A percentile compares a stretch with the other conserved stretches of the same genome.
Evolutionary conservation across 78 protist genomes (phyloP).

Genomic region (Ministeria vibrans): DNA sequence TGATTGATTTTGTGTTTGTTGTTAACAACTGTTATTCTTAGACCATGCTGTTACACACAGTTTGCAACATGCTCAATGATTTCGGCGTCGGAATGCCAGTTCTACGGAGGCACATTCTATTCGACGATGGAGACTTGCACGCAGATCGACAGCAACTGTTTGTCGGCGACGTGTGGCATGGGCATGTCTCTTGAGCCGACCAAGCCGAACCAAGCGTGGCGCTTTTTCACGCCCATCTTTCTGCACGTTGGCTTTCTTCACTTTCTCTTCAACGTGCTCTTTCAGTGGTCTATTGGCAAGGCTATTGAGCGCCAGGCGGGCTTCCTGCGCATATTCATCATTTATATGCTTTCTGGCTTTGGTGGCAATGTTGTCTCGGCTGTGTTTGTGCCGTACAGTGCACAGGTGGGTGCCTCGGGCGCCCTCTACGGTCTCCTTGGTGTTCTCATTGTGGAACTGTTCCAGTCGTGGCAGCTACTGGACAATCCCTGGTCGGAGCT

Average conservation of each 20-base stretch:
- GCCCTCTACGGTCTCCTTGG: slow-evolving; percentile 22
- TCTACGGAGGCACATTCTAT: no score
- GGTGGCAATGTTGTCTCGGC: slow-evolving; percentile 33
- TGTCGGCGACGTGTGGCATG: no score
- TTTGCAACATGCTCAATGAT: no score
- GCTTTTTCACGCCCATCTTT: slow-evolving; percentile 39
- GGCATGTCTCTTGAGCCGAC: no score
- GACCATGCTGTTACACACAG: no score
- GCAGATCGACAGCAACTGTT: no score
- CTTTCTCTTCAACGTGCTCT: neutral
- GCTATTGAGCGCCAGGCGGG: slow-evolving; percentile 28
- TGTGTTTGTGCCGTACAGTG: slow-evolving; percentile 15
- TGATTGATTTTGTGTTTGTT: no score
- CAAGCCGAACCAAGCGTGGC: slow-evolving; percentile 33
- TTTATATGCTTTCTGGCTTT: slow-evolving; percentile 26
- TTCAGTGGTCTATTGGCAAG: neutral
- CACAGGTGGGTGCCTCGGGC: slow-evolving; percentile 8
- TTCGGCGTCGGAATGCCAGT: no score
- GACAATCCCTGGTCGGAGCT: slow-evolving; percentile 2
- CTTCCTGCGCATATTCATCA: slow-evolving; percentile 16
- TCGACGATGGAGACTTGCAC: no score
- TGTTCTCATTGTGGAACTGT: slow-evolving; percentile 25
- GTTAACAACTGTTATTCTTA: no score
- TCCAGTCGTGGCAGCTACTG: slow-evolving; percentile 21
- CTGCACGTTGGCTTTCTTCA: slow-evolving; percentile 37